Percentiles rank a stretch among this genome's conserved stretches.
Conservation (phyloP, 176 grass and related monocot species). For the Musa schizocarpa region DNA sequence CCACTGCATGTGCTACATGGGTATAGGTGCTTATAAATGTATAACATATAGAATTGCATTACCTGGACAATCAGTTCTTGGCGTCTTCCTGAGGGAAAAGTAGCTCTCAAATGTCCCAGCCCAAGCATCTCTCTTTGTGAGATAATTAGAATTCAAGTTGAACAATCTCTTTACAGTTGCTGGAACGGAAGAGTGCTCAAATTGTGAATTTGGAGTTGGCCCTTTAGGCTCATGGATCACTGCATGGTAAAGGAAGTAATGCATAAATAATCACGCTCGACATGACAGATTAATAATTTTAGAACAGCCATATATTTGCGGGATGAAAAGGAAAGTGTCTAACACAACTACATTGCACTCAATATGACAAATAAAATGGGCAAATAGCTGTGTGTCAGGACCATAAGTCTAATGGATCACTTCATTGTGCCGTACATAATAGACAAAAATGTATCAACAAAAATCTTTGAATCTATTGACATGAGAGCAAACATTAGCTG, state of each 20-base stretch:
- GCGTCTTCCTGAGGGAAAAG: conserved; percentile 47
- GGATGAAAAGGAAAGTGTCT: neutral
- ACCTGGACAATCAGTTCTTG: conserved; percentile 87
- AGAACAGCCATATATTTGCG: neutral
- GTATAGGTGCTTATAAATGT: neutral
- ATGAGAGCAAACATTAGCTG: neutral
- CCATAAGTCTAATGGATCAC: neutral
- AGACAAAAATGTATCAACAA: neutral
- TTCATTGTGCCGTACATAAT: neutral
- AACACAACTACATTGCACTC: neutral
- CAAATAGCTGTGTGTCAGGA: neutral
- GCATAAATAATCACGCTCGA: neutral
- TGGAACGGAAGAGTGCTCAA: conserved; percentile 85
- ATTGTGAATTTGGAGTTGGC: conserved; percentile 41
- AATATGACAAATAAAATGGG: neutral
- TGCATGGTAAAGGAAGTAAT: conserved; percentile 39
- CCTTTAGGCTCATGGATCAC: conserved; percentile 76
- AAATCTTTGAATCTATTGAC: neutral
- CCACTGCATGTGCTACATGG: too few relatives aligned
- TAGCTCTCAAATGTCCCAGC: conserved; percentile 71
- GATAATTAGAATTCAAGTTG: conserved; percentile 77
- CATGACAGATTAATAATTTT: neutral
- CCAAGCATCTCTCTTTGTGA: conserved; percentile 93
- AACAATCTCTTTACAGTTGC: conserved; percentile 78
- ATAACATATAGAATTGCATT: neutral